These are phyloP conservation scores for Ceratopteris richardii DNA, from an alignment of 75 land plant species.

Conservation along the genomic window DNA sequence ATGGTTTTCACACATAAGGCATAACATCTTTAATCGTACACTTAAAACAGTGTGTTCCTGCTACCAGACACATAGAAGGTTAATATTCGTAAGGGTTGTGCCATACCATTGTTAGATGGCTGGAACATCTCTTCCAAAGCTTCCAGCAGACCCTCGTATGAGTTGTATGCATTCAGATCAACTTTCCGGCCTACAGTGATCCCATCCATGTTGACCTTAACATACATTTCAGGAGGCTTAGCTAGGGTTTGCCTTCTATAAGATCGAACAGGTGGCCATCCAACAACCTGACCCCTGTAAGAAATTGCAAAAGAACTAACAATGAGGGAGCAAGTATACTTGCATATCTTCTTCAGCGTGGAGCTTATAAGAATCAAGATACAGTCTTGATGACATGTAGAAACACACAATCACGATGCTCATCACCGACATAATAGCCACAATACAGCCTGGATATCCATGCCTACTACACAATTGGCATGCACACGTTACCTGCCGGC, in stretches of 20 bases:
- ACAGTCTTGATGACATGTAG: too few species aligned
- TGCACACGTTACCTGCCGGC: too few species aligned
- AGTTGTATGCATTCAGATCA: slow-evolving; percentile 49
- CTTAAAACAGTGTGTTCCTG: too few species aligned
- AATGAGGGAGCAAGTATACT: too few species aligned
- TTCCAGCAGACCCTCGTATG: slow-evolving; percentile 42
- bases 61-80: too few species aligned
- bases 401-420: too few species aligned
- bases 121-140: slow-evolving; percentile 66
- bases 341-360: too few species aligned
- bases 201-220: slow-evolving; percentile 88
- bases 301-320: background rate
- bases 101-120: slow-evolving; percentile 6
- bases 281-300: slow-evolving; percentile 33
- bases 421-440: too few species aligned
- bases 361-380: too few species aligned
- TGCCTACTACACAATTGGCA: too few species aligned
- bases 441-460: too few species aligned
- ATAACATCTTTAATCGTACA: background rate
- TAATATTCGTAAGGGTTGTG: too few species aligned
- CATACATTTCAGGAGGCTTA: slow-evolving; percentile 40
- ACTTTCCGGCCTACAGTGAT: slow-evolving; percentile 65
- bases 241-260: slow-evolving; percentile 47
- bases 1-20: background rate
- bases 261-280: slow-evolving; percentile 70